Evolutionary conservation across 1,284 basidiomycete species (phyloP).

Genomic region (Wallemia ichthyophaga): DNA sequence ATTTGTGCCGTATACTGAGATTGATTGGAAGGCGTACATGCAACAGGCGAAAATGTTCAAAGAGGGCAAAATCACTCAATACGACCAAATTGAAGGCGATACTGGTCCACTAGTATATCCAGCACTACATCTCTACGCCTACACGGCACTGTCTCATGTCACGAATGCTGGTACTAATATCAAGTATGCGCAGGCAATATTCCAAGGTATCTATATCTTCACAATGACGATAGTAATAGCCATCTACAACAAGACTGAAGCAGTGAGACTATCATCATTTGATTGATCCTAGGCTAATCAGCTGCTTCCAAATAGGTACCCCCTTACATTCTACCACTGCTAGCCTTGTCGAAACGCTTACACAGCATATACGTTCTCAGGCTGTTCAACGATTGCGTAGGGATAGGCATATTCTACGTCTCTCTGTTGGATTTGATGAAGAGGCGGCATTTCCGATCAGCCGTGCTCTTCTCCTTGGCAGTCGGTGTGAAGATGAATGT

Average conservation of each 20-base stretch:
- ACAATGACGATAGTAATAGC: conserved; percentile 32
- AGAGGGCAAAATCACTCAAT: conserved; percentile 47
- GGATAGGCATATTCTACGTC: conserved; percentile 26
- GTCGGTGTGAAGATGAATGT: conserved; percentile 90
- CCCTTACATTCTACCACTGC: conserved; percentile 43
- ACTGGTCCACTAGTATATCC: conserved; percentile 91
- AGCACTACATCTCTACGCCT: conserved; percentile 67
- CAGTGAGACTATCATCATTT: background rate
- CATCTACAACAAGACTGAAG: conserved; percentile 30
- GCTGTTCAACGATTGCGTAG: conserved; percentile 86
- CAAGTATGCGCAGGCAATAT: conserved; percentile 41
- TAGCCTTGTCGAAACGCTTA: conserved; percentile 65
- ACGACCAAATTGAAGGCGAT: conserved; percentile 54
- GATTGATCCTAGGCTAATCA: conserved; percentile 9
- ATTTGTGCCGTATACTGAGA: conserved; percentile 78
- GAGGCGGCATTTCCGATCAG: conserved; percentile 30
- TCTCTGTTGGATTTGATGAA: conserved; percentile 21
- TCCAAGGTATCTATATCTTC: conserved; percentile 35
- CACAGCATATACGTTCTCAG: conserved; percentile 80
- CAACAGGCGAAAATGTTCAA: conserved; percentile 50
- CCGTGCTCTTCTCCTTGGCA: conserved; percentile 45
- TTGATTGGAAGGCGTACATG: conserved; percentile 87
- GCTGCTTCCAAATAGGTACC: conserved; percentile 27
- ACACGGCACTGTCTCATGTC: conserved; percentile 35
- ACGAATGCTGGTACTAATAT: conserved; percentile 33